Evolutionary conservation across 2,329 filamentous ascomycete genomes (phyloP), one percentile per base, ranked within the genome.

Genomic region (Coleophoma eucalyptorum): DNA sequence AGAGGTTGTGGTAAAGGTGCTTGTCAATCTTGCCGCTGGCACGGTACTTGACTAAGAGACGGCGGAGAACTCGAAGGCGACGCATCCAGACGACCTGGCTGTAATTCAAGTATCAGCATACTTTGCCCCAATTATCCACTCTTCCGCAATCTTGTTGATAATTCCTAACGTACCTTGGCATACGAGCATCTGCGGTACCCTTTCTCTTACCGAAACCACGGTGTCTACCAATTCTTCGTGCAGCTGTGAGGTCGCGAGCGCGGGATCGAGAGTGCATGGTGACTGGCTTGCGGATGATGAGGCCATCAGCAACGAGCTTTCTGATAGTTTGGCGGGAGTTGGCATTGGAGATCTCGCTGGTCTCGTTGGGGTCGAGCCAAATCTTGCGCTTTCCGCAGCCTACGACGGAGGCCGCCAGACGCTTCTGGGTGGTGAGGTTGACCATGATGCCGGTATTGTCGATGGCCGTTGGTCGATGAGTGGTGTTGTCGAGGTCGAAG

Each of bases 1-100:
- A 99, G 66, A 99, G 90, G 83, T 97, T 92, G 86, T 99, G 94
- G 87, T 99, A 99, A 59, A 99, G 91, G 85, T 99, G 94, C 88
- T 99, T 99, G 83, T 99, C 94, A 76, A 99, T 99, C 89, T 99
- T 99, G 78, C 95, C 95, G 71, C 89, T 89, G 77, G 93, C 93
- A 79, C 94, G 94, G 86, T 99, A 99, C 86, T 97, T 97, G 83
- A 97, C 94, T 67, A 99, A 84, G 58, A 99, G 89, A 75, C 94
- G 94, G 75, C 94, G 93, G 79, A 99, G 92, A 75, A 99, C 93
- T 80, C 95, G 91, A 74, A 95, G 92, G 74, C 94, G 93, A 79
- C 95, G 92, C 94, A 99, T 99, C 94, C 94, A 99, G 71, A 97
- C 84, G 68, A 99, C 83, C 82, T 97, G 91, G 77, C 89, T 94